Conservation (phyloP, 2,329 filamentous ascomycete species). For the Cadophora sp. region DNA sequence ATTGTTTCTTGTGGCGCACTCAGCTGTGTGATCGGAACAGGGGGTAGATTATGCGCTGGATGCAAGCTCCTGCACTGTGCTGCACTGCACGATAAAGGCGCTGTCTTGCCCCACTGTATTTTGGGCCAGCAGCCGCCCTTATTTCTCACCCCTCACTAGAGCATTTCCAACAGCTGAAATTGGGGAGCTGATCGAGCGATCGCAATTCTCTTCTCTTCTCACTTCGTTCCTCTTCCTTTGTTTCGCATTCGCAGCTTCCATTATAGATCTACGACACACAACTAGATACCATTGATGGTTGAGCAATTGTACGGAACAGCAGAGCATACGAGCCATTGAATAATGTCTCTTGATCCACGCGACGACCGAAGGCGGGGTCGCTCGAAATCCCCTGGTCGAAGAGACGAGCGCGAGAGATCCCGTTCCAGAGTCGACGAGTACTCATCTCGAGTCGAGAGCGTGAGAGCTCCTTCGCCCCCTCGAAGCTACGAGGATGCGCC, state of each 20-base stretch:
- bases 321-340: not conserved
- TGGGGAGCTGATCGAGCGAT: slow-evolving; percentile 6
- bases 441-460: slow-evolving; percentile 23
- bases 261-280: not conserved
- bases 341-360: slow-evolving; percentile 43
- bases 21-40: slow-evolving; percentile 5
- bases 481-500: slow-evolving; percentile 29
- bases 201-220: not conserved
- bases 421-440: slow-evolving; percentile 32
- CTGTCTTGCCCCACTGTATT: slow-evolving; percentile 14
- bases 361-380: slow-evolving; percentile 39
- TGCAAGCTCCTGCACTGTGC: slow-evolving; percentile 15
- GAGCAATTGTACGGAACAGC: not conserved
- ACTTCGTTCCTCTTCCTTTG: not conserved
- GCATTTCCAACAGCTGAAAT: not conserved
- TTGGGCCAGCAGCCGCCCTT: slow-evolving; percentile 14
- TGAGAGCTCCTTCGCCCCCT: slow-evolving; percentile 18
- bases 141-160: slow-evolving; percentile 15
- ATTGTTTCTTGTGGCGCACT: slow-evolving; percentile 20
- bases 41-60: slow-evolving; percentile 23
- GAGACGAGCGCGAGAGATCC: slow-evolving; percentile 36
- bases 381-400: slow-evolving; percentile 41
- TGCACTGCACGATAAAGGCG: slow-evolving; percentile 10
- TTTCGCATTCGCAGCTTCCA: slow-evolving; percentile 1
- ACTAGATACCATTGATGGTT: not conserved